Evolutionary conservation across 371 early-diverging fungal genomes (phyloP).

Genomic region (Coemansia linderi): DNA sequence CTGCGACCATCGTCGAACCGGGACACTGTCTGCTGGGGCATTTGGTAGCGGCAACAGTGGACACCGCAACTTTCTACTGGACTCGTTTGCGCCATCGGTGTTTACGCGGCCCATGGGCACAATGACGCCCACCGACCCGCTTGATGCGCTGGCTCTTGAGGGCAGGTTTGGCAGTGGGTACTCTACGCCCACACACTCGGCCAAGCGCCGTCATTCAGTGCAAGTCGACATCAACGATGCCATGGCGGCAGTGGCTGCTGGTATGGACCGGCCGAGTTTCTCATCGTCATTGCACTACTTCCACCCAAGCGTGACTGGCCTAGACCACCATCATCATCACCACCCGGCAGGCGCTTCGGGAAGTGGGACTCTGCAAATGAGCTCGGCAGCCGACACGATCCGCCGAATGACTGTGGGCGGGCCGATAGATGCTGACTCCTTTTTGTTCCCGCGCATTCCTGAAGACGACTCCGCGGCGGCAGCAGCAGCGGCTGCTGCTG

Average conservation of each 20-base stretch:
- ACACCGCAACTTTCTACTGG: slow-evolving; percentile 24
- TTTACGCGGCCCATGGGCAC: slow-evolving; percentile 38
- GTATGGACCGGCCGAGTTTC: slow-evolving; percentile 33
- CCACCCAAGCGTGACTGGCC: slow-evolving; percentile 16
- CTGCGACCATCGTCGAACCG: slow-evolving; percentile 21
- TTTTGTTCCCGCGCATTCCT: slow-evolving; percentile 46
- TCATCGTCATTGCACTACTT: slow-evolving; percentile 37
- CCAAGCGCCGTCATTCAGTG: slow-evolving; percentile 47
- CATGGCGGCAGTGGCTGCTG: slow-evolving; percentile 42
- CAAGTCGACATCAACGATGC: slow-evolving; percentile 48
- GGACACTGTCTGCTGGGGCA: slow-evolving; percentile 22
- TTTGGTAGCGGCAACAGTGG: slow-evolving; percentile 14
- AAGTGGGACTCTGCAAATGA: slow-evolving; percentile 19
- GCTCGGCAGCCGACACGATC: slow-evolving; percentile 37
- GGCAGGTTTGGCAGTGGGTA: slow-evolving; percentile 38
- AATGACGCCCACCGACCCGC: slow-evolving; percentile 48
- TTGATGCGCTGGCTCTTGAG: slow-evolving; percentile 50
- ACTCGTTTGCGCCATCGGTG: slow-evolving; percentile 45
- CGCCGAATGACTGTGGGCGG: slow-evolving; percentile 44
- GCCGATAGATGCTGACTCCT: slow-evolving; percentile 36
- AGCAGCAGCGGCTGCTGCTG: slow-evolving; percentile 24
- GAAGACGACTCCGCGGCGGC: slow-evolving; percentile 32
- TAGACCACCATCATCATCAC: slow-evolving; percentile 15
- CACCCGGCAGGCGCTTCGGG: slow-evolving; percentile 1
- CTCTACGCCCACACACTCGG: slow-evolving; percentile 45